A percentile compares a stretch with the other conserved stretches of the same genome.
Conservation (phyloP, 2,329 filamentous ascomycete genomes). For the Xylaria sp. region DNA sequence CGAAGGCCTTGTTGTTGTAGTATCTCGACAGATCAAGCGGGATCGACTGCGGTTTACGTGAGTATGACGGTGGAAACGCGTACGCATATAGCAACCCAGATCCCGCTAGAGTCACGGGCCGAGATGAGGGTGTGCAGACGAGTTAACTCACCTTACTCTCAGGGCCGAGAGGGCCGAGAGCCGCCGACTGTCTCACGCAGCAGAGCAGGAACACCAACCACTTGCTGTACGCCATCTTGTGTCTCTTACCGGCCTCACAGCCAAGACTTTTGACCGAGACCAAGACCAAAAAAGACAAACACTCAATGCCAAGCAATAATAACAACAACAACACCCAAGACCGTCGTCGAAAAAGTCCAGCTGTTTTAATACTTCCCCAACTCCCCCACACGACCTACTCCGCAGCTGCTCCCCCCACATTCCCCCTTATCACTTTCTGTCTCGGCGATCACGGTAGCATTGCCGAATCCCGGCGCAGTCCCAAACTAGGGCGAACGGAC, state of each 20-base stretch:
- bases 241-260: neutral
- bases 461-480: neutral
- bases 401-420: neutral
- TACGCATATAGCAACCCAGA: too few species aligned
- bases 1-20: conserved; percentile 47
- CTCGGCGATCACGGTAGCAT: neutral
- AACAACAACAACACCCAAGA: too few species aligned
- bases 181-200: neutral
- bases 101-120: too few species aligned
- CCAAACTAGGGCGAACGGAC: neutral
- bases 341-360: too few species aligned
- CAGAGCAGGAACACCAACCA: neutral
- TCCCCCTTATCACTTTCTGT: too few species aligned
- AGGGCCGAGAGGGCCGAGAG: neutral
- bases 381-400: neutral
- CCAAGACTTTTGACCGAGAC: too few species aligned
- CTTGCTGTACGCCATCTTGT: neutral
- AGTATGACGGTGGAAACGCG: neutral
- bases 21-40: conserved; percentile 32
- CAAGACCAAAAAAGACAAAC: neutral
- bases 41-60: conserved; percentile 24
- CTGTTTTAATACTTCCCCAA: neutral
- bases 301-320: neutral
- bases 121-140: too few species aligned
- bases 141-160: neutral